Evolutionary conservation across 257 asterid species (phyloP).

Genomic region (Apocynum venetum): DNA sequence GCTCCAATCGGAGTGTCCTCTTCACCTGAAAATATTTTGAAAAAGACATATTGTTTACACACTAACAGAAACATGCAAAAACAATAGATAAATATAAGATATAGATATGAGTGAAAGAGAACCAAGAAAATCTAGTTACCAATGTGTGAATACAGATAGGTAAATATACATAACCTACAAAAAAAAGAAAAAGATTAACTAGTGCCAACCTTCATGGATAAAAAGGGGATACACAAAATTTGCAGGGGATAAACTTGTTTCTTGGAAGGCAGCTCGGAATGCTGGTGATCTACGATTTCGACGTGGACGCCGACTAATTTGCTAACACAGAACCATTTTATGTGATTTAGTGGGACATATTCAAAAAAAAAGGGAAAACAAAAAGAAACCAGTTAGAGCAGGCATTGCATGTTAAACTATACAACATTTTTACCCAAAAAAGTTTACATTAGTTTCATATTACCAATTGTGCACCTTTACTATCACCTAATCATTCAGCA

Average conservation of each 20-base stretch:
- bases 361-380: not conserved
- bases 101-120: not conserved
- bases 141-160: not conserved
- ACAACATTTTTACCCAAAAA: not conserved
- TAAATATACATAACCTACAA: not conserved
- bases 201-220: conserved; percentile 78
- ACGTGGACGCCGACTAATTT: conserved; percentile 69
- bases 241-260: conserved; percentile 81
- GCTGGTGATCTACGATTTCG: conserved; percentile 78
- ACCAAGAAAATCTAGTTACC: not conserved
- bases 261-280: conserved; percentile 84
- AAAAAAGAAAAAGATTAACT: not conserved
- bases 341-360: not conserved
- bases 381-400: not conserved
- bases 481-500: not conserved
- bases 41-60: conserved; percentile 10
- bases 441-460: not conserved
- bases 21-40: conserved; percentile 55
- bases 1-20: conserved; percentile 98
- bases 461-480: not conserved
- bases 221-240: conserved; percentile 96
- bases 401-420: not conserved
- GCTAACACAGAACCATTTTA: conserved; percentile 38
- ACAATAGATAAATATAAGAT: not conserved
- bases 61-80: conserved; percentile 2